Evolutionary conservation across 768 basidiomycete species (phyloP).

Genomic region (Hygrocybe coccinea): DNA sequence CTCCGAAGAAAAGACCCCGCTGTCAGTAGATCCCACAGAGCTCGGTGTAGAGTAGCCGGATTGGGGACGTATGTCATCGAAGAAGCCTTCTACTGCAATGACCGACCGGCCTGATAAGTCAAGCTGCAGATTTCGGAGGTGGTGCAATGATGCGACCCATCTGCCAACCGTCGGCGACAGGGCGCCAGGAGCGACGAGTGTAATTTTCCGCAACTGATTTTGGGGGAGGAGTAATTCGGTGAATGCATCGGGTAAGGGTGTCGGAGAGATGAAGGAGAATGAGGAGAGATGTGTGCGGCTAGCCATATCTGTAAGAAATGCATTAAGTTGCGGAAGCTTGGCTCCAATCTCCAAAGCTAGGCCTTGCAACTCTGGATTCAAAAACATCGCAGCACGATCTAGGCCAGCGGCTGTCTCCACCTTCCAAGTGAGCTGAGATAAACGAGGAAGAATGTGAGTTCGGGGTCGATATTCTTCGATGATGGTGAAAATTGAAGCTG

Average conservation of each 20-base stretch:
- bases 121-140: conserved; percentile 59
- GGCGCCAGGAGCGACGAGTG: conserved; percentile 71
- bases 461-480: conserved; percentile 61
- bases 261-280: conserved; percentile 67
- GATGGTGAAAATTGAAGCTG: conserved; percentile 60
- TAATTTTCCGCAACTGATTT: conserved; percentile 53
- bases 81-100: conserved; percentile 76
- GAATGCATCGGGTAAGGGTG: conserved; percentile 65
- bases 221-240: conserved; percentile 61
- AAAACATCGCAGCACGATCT: conserved; percentile 59
- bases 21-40: conserved; percentile 64
- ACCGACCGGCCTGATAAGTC: conserved; percentile 66
- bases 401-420: conserved; percentile 62
- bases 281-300: conserved; percentile 57
- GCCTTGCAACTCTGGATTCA: conserved; percentile 56
- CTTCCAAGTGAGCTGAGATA: conserved; percentile 68
- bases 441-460: conserved; percentile 62
- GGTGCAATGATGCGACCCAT: conserved; percentile 63
- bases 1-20: conserved; percentile 72
- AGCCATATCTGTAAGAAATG: conserved; percentile 62
- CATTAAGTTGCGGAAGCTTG: conserved; percentile 52
- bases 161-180: conserved; percentile 64
- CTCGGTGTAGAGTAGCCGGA: conserved; percentile 71
- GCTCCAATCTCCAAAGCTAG: conserved; percentile 61
- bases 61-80: conserved; percentile 57